Percentiles rank a stretch among this genome's conserved stretches.
Conservation (phyloP, 352 stramenopile species). For the Sclerospora graminicola region DNA sequence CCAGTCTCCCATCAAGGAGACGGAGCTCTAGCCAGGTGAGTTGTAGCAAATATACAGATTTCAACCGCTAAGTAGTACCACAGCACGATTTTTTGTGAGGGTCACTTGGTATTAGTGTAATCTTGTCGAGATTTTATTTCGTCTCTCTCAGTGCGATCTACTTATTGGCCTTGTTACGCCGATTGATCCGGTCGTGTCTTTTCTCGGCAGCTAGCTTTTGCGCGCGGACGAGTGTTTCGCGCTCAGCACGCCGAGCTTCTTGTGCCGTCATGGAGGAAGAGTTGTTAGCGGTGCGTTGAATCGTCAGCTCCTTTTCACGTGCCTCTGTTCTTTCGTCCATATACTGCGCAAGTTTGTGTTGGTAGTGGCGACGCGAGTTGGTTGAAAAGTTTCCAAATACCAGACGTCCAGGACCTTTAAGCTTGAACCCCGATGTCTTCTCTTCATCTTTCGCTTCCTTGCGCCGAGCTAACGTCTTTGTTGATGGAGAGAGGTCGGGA, state of each 20-base stretch:
- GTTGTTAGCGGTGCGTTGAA: slow-evolving; percentile 28
- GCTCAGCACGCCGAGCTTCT: slow-evolving; percentile 48
- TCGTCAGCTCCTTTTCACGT: slow-evolving; percentile 64
- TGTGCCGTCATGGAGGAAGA: slow-evolving; percentile 19
- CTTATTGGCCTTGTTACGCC: slow-evolving; percentile 40
- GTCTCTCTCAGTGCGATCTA: slow-evolving; percentile 5
- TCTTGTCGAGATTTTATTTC: background rate
- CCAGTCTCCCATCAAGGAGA: slow-evolving; percentile 47
- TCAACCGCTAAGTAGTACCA: slow-evolving; percentile 10
- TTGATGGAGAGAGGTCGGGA: slow-evolving; percentile 19
- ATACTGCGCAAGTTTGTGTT: slow-evolving; percentile 71
- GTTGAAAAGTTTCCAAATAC: slow-evolving; percentile 67
- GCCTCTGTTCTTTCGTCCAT: slow-evolving; percentile 52
- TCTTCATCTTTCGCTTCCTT: slow-evolving; percentile 12
- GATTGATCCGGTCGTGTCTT: slow-evolving; percentile 72
- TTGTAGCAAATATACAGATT: slow-evolving; percentile 5
- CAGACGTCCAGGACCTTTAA: slow-evolving; percentile 40
- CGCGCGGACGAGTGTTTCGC: slow-evolving; percentile 50
- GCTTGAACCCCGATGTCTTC: slow-evolving; percentile 19
- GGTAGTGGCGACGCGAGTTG: slow-evolving; percentile 49
- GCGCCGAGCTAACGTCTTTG: slow-evolving; percentile 17
- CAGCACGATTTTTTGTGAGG: background rate
- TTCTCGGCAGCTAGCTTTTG: slow-evolving; percentile 63
- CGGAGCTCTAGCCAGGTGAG: slow-evolving; percentile 41
- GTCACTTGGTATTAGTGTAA: background rate